Percentiles rank a stretch among this genome's conserved stretches.
Conservation (phyloP, 345 rosid genomes). For the Moringa oleifera region DNA sequence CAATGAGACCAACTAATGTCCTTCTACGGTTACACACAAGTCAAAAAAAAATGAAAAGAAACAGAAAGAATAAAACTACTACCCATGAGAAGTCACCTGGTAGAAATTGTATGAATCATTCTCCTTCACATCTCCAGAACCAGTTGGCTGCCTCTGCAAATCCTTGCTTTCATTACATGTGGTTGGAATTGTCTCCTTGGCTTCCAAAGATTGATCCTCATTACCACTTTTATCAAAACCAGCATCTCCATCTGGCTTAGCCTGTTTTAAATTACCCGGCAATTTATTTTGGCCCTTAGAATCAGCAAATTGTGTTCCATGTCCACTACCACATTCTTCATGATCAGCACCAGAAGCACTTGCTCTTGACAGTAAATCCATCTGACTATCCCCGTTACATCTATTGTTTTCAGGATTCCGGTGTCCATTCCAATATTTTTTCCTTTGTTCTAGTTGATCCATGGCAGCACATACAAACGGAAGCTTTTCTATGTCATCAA, state of each 20-base stretch:
- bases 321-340: constrained; percentile 16
- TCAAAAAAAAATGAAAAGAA: constrained; percentile 2
- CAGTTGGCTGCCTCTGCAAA: constrained; percentile 25
- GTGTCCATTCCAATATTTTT: constrained; percentile 72
- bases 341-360: constrained; percentile 26
- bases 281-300: constrained; percentile 24
- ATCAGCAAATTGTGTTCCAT: constrained; percentile 19
- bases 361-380: constrained; percentile 20
- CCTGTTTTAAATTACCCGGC: constrained; percentile 19
- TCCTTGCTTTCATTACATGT: constrained; percentile 39
- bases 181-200: constrained; percentile 27
- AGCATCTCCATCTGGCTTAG: constrained; percentile 26
- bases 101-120: constrained; percentile 65
- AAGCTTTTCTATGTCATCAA: constrained; percentile 86
- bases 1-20: background rate
- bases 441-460: constrained; percentile 74
- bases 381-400: constrained; percentile 19
- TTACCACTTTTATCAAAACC: constrained; percentile 33
- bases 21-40: background rate
- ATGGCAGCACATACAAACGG: constrained; percentile 88
- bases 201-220: constrained; percentile 30
- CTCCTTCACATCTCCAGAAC: constrained; percentile 40
- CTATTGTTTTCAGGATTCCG: constrained; percentile 21
- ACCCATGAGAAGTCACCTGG: constrained; percentile 50
- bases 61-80: background rate